phyloP scores from a whole-genome alignment of 768 basidiomycete genomes.

The Ephemerocybe angulata region DNA sequence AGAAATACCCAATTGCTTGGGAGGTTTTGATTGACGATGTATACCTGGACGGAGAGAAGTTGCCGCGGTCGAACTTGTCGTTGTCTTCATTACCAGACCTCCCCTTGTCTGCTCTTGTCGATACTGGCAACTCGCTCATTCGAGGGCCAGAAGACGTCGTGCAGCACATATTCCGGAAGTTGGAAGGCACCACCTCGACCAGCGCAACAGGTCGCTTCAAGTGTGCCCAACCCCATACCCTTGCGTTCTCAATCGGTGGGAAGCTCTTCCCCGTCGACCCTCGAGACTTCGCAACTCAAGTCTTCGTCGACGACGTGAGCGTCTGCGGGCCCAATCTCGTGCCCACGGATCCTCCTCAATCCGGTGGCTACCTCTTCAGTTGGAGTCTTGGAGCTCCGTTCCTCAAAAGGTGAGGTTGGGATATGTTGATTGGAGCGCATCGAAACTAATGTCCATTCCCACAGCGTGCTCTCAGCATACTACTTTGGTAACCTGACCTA shows the following conservation, averaged over 20 bases:
- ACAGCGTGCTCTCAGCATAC: constrained; percentile 61
- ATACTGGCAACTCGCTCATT: constrained; percentile 76
- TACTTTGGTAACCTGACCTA: constrained; percentile 70
- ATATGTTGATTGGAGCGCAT: background rate
- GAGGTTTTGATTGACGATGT: constrained; percentile 70
- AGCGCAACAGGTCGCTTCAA: constrained; percentile 33
- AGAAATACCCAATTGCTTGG: constrained; percentile 67
- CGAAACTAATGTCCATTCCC: background rate
- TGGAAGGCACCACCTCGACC: constrained; percentile 23
- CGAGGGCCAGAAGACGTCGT: constrained; percentile 72
- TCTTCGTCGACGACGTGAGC: constrained; percentile 31
- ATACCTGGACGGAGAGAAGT: constrained; percentile 59
- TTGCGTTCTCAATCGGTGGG: constrained; percentile 68
- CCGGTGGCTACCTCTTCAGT: constrained; percentile 60
- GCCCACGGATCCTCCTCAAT: constrained; percentile 57
- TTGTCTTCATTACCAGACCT: constrained; percentile 38
- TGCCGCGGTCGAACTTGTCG: constrained; percentile 52
- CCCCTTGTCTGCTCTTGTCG: constrained; percentile 60
- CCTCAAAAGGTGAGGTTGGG: constrained; percentile 56
- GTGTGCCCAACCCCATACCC: constrained; percentile 58
- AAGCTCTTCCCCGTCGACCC: constrained; percentile 70
- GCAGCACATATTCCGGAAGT: constrained; percentile 39
- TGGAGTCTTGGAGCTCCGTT: constrained; percentile 81
- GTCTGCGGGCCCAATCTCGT: constrained; percentile 55
- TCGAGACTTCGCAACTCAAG: constrained; percentile 59